Base-by-base conservation (phyloP, 768 basidiomycete species). In the Amanita brunnescens region DNA sequence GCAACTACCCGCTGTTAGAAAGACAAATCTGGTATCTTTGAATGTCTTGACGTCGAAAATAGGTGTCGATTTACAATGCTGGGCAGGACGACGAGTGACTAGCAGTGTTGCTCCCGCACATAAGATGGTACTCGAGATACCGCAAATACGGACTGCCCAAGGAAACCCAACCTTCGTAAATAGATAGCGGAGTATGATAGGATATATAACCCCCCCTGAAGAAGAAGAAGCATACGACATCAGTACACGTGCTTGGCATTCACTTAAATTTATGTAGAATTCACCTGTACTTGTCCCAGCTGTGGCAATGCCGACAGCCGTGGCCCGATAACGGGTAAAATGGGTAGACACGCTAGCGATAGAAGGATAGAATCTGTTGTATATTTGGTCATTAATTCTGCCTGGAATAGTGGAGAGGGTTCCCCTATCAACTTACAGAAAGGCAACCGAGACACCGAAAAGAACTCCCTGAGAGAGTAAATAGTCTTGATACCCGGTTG, bases 211-310 rank as follows among this genome's bases (percentile, higher is more conserved):
- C 8, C 85, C 85, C 20, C 87, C 87, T 77, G 59, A 35, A 24
- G 18, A n/a, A n/a, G 23, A 20, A 35, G 32, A 14, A 6, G 8
- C n/a, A n/a, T 20, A 6, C 21, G 29, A 30, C 24, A 13, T 39
- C 21, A 37, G 8, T 18, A 16, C 33, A 33, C 46, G n/a, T 35
- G 32, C 40, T 30, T 10, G n/a, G 37, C n/a, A 49, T 24, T 51
- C 16, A 40, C 26, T 24, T 29, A 16, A 13, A 35, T 23, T n/a
- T n/a, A n/a, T n/a, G n/a, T n/a, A n/a, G 39, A 32, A 60, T 68
- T 50, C 45, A 81, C 83, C 83, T 51, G 78, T 61, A 51, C 83
- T 77, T 21, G 82, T 81, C n/a, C 88, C 88, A 30, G 85, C 78
- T 1, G 78, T 72, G 14, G 79, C 81, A 50, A 91, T 67, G 2